phyloP scores from a whole-genome alignment of 2,329 filamentous ascomycete genomes.

The Arthrobotrys sinensis region DNA sequence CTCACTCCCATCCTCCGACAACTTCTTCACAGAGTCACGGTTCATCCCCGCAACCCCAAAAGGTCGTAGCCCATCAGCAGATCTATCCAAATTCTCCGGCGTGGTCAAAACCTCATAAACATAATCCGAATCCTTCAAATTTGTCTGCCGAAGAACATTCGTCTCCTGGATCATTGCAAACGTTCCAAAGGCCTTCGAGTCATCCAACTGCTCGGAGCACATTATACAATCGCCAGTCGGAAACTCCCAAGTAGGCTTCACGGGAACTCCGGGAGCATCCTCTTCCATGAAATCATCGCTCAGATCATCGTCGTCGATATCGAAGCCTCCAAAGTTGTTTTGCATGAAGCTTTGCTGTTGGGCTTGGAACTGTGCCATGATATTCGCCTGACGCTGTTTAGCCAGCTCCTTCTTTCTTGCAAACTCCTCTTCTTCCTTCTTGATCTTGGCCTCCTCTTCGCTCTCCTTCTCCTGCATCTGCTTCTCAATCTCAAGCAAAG shows the following conservation, averaged over 20 bases:
- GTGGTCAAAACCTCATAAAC: constrained; percentile 85
- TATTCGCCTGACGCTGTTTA: constrained; percentile 86
- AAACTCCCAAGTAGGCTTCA: constrained; percentile 88
- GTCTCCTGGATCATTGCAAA: constrained; percentile 92
- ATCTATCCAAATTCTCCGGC: constrained; percentile 85
- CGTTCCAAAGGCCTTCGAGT: constrained; percentile 89
- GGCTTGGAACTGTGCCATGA: constrained; percentile 98
- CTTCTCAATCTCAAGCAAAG: constrained; percentile 79
- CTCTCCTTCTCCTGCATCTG: constrained; percentile 71
- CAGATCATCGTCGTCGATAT: constrained; percentile 81
- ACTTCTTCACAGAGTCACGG: constrained; percentile 80
- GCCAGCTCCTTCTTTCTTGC: constrained; percentile 93
- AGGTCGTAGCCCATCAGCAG: constrained; percentile 84
- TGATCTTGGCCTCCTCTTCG: constrained; percentile 85
- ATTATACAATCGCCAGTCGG: constrained; percentile 93
- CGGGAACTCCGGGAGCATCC: constrained; percentile 72
- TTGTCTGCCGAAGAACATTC: constrained; percentile 86
- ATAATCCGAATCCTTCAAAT: constrained; percentile 84
- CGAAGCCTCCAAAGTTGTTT: constrained; percentile 67
- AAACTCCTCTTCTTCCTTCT: constrained; percentile 78
- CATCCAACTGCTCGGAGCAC: constrained; percentile 95
- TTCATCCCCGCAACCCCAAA: constrained; percentile 95
- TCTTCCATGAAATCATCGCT: constrained; percentile 83
- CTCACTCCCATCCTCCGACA: constrained; percentile 79
- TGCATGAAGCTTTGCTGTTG: constrained; percentile 96